Base-by-base conservation (phyloP, 129 eudicot genomes). In the Heracleum sosnowskyi region DNA sequence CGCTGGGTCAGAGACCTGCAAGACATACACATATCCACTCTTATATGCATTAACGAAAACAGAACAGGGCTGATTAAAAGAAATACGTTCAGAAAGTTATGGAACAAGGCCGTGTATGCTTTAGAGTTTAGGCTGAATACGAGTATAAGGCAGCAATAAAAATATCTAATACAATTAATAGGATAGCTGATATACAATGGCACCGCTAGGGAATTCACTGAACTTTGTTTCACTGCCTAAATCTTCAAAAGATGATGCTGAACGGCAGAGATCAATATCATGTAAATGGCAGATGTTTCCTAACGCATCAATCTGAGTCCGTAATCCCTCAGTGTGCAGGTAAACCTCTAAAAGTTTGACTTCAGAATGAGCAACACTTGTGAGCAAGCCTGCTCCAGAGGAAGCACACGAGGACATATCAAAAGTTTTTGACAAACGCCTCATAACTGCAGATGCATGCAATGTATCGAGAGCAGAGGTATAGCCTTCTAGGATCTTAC, bases 1-100 rank as follows among this genome's bases (percentile, higher is more conserved):
- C 71, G 69, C 90, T 49, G 96, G 91, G 87, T 91, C 96, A 69
- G 93, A 91, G 80, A 95, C 97, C 98, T 93, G 82, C 66, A 62
- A 79, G 31, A 81, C 68, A 53, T 72, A 79, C 71, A 18, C 26
- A 36, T 34, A 36, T 20, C 4, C 6, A 69, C 26, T 35, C 28
- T 4, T n/a, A n/a, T 34, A 16, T 68, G 41, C 71, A 35, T 49
- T 76, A 24, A 57, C 36, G 31, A 45, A 62, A 78, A 74, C 12
- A 36, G 4, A 70, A 37, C 16, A 66, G 18, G 35, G 13, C 46
- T 1, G 35, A 73, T 75, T 18, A 42, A 24, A 80, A 2, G 39
- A 80, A 69, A 80, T 24, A 7, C n/a, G n/a, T n/a, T n/a, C 55
- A 36, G 53, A 70, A 15, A 51, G 71, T 20, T 66, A 47, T 22